These are phyloP conservation scores for Pestalotiopsis sp. DNA, from an alignment of 2,329 filamentous ascomycete genomes.

Conservation along the genomic window DNA sequence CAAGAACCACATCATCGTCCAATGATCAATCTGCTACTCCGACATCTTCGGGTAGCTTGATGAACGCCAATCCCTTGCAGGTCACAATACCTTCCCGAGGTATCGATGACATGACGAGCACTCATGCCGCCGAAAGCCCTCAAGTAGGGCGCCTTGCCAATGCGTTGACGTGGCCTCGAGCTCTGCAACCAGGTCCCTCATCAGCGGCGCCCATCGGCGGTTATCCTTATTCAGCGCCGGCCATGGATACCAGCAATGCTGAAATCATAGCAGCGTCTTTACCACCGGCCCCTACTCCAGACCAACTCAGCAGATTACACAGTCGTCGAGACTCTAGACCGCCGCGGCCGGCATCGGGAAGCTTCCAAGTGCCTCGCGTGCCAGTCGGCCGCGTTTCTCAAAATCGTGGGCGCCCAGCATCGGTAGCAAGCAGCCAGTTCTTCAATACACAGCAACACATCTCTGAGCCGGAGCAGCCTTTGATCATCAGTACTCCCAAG, in stretches of 20 bases:
- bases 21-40: conserved; percentile 19
- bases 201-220: conserved; percentile 28
- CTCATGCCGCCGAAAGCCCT: conserved; percentile 18
- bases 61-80: conserved; percentile 19
- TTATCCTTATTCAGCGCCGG: conserved; percentile 46
- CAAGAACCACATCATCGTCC: conserved; percentile 26
- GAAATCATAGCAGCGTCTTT: conserved; percentile 37
- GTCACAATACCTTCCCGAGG: conserved; percentile 17
- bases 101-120: conserved; percentile 13
- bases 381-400: conserved; percentile 36
- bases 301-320: conserved; percentile 41
- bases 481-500: conserved; percentile 63
- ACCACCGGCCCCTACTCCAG: conserved; percentile 40
- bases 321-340: conserved; percentile 39
- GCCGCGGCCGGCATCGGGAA: conserved; percentile 46
- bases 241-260: conserved; percentile 31
- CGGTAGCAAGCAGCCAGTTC: conserved; percentile 24
- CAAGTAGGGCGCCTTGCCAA: conserved; percentile 31
- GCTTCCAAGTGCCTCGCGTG: conserved; percentile 44
- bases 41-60: conserved; percentile 19
- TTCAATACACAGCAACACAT: conserved; percentile 27
- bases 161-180: conserved; percentile 51
- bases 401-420: conserved; percentile 21
- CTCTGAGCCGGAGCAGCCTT: conserved; percentile 49
- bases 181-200: conserved; percentile 23